Base-by-base conservation (phyloP, 1,139 yeast species). In the Sporopachydermia cereana region DNA sequence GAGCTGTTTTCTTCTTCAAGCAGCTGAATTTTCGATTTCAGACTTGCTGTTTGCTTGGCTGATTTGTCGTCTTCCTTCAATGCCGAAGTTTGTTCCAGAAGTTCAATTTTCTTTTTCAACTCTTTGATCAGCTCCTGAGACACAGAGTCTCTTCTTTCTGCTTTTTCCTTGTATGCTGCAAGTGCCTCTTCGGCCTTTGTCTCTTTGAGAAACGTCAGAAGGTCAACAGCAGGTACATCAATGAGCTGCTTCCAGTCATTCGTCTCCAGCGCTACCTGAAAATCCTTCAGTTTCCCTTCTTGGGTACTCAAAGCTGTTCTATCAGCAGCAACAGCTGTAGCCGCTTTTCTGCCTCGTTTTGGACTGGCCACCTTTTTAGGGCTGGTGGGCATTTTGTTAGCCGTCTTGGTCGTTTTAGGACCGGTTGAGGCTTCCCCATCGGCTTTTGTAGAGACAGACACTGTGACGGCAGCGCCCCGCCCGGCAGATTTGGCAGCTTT, bases 171-270 rank as follows among this genome's bases (percentile, higher is more conserved):
- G 49, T 53, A 61, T 14, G 61, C 58, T 12, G 52, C 46, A 25
- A 62, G 57, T n/a, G 53, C 53, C 34, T 51, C 51, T 23, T 63
- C 67, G 1, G 65, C 57, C 29, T 50, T 55, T 2, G 59, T 54
- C 43, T 54, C 54, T 34, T n/a, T 34, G 5, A 34, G 9, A 7
- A 34, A 16, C 39, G 7, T n/a, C 22, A 34, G n/a, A 16, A 34
- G 9, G 39, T 34, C 39, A 34, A 20, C 22, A 7, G 17, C 39
- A n/a, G 39, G 12, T 7, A 34, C 39, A 16, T 34, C 17, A 12
- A 34, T n/a, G 9, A 34, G 18, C 39, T 34, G 22, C 9, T 34
- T 25, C n/a, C n/a, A 5, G 22, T 34, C 17, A 20, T 27, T 27
- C n/a, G 30, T 27, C n/a, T 27, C 30, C n/a, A 27, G 30, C 12